Conservation (phyloP, 805 yeast species). For the Tetrapisispora phaffii region DNA sequence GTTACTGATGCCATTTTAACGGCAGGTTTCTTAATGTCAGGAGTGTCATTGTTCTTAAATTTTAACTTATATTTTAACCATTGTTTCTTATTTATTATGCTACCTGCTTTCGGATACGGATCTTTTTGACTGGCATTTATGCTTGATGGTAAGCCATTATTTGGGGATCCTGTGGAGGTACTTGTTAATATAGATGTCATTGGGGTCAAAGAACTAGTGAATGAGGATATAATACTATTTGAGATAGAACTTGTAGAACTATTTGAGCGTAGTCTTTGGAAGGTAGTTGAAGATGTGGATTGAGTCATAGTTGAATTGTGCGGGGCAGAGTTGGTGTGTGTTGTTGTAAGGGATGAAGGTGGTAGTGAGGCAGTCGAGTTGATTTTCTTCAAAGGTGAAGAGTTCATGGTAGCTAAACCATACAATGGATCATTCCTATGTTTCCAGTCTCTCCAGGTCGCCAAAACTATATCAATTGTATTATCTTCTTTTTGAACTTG, state of each 20-base stretch:
- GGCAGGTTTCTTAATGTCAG: neutral
- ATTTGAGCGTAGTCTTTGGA: conserved; percentile 18
- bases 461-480: conserved; percentile 34
- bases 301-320: neutral
- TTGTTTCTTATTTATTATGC: neutral
- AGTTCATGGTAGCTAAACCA: conserved; percentile 31
- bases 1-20: neutral
- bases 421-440: conserved; percentile 63
- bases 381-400: conserved; percentile 17
- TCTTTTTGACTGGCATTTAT: neutral
- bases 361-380: conserved; percentile 15
- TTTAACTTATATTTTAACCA: conserved; percentile 3
- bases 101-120: neutral
- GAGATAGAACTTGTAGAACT: conserved; percentile 25
- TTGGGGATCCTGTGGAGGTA: neutral
- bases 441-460: conserved; percentile 93
- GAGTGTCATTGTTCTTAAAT: neutral
- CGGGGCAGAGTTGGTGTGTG: neutral
- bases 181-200: neutral
- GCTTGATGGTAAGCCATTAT: too few relatives aligned
- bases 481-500: conserved; percentile 4
- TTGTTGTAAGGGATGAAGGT: conserved; percentile 9
- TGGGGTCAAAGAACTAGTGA: conserved; percentile 11
- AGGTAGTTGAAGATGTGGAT: conserved; percentile 1
- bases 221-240: conserved; percentile 25